Conservation (phyloP, 257 asterid genomes). For the Nicotiana otophora region DNA sequence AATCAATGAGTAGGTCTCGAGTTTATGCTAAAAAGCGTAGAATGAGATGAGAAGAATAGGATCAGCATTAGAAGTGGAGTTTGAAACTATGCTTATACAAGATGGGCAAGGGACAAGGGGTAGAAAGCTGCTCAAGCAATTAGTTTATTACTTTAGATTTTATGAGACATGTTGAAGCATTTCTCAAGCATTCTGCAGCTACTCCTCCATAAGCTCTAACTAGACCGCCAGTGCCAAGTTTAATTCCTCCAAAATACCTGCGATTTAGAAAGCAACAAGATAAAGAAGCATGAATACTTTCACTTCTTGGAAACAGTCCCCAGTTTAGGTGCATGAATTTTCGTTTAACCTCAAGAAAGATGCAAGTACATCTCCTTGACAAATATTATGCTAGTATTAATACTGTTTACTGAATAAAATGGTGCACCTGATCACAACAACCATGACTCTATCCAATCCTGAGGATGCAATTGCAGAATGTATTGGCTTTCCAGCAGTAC, state of each 20-base stretch:
- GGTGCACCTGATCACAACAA: conserved; percentile 70
- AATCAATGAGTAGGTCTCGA: not conserved
- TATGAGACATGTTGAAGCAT: conserved; percentile 66
- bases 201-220: conserved; percentile 98
- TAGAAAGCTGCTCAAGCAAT: not conserved
- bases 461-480: conserved; percentile 78
- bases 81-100: not conserved
- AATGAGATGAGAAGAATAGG: not conserved
- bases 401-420: not conserved
- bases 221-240: conserved; percentile 97
- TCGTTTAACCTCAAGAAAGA: not conserved
- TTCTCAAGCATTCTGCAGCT: conserved; percentile 79
- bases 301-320: not conserved
- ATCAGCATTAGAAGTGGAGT: not conserved
- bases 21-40: not conserved
- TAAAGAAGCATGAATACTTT: not conserved
- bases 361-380: not conserved
- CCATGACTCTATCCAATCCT: conserved; percentile 86
- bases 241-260: conserved; percentile 93
- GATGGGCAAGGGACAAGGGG: not conserved
- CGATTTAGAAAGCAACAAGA: not conserved
- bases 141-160: conserved; percentile 63
- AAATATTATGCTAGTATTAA: not conserved
- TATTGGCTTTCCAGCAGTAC: conserved; percentile 97
- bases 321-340: not conserved